phyloP scores from a whole-genome alignment of 139 green algal genomes.

The Astrephomene gubernaculifera region DNA sequence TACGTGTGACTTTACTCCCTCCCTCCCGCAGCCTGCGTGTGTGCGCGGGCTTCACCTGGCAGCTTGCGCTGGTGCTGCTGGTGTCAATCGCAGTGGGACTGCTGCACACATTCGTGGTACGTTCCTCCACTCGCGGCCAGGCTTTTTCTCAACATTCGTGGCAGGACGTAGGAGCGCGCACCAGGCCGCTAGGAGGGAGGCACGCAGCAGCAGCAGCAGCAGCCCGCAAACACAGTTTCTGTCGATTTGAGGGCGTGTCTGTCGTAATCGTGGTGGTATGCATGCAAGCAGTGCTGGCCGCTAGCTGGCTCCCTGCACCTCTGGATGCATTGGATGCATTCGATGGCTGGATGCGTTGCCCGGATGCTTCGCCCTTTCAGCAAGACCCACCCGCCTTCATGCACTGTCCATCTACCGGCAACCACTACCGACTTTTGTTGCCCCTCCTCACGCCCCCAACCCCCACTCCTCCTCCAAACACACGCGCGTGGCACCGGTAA shows the following conservation, averaged over 20 bases:
- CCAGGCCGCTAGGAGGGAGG: background rate
- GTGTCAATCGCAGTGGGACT: conserved; percentile 48
- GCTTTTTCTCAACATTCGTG: background rate
- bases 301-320: no score
- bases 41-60: conserved; percentile 40
- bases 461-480: no score
- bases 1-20: no score
- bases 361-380: background rate
- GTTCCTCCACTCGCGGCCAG: background rate
- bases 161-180: background rate
- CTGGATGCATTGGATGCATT: no score
- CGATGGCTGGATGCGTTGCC: no score
- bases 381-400: background rate
- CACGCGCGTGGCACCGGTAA: no score
- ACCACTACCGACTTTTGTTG: background rate
- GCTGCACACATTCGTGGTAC: conserved; percentile 29
- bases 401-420: background rate
- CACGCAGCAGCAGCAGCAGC: no score
- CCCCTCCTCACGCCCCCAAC: background rate
- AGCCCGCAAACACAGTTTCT: no score
- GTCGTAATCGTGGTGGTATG: no score
- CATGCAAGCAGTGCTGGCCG: no score
- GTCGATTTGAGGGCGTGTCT: no score
- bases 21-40: conserved; percentile 24
- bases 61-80: conserved; percentile 27